These are phyloP conservation scores for Rubia tinctorum DNA, from an alignment of 305 asterid species.

Conservation along the genomic window DNA sequence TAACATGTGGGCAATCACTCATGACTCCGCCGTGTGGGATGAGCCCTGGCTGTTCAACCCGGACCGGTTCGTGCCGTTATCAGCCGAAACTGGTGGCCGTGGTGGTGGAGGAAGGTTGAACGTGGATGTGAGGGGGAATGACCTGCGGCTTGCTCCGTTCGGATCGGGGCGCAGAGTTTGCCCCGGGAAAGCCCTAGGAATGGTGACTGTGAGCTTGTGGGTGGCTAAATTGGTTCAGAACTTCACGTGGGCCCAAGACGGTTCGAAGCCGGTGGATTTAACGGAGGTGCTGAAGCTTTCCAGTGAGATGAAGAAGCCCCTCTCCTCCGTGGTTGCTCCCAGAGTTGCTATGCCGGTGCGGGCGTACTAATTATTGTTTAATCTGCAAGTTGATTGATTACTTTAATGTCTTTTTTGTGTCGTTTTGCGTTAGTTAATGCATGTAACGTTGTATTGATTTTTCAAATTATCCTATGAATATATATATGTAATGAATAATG, in stretches of 20 bases:
- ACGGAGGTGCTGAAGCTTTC: slow-evolving; percentile 60
- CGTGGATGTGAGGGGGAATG: slow-evolving; percentile 51
- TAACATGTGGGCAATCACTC: slow-evolving; percentile 79
- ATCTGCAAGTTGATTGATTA: not conserved
- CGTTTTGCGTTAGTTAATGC: not conserved
- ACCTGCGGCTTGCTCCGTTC: slow-evolving; percentile 60
- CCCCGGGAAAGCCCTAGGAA: slow-evolving; percentile 52
- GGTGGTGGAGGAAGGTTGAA: slow-evolving; percentile 35
- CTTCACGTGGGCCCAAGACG: slow-evolving; percentile 34
- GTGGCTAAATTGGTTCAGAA: slow-evolving; percentile 49
- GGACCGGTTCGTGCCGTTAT: slow-evolving; percentile 36
- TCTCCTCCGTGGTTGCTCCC: slow-evolving; percentile 35
- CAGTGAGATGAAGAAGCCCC: slow-evolving; percentile 60
- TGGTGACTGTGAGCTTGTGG: slow-evolving; percentile 46
- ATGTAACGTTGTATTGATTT: not conserved
- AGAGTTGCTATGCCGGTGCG: slow-evolving; percentile 14
- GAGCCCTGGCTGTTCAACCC: slow-evolving; percentile 45
- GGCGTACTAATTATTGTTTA: not conserved
- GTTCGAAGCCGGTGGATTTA: slow-evolving; percentile 31
- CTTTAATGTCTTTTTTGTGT: not conserved
- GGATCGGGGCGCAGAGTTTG: slow-evolving; percentile 67
- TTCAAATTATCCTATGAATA: not conserved
- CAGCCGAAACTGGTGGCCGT: not conserved
- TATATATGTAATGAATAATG: not conserved
- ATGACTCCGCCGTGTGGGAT: slow-evolving; percentile 41